These are phyloP conservation scores for Saccharum spontaneum DNA, from an alignment of 176 grass and related monocot genomes.

Conservation along the genomic window DNA sequence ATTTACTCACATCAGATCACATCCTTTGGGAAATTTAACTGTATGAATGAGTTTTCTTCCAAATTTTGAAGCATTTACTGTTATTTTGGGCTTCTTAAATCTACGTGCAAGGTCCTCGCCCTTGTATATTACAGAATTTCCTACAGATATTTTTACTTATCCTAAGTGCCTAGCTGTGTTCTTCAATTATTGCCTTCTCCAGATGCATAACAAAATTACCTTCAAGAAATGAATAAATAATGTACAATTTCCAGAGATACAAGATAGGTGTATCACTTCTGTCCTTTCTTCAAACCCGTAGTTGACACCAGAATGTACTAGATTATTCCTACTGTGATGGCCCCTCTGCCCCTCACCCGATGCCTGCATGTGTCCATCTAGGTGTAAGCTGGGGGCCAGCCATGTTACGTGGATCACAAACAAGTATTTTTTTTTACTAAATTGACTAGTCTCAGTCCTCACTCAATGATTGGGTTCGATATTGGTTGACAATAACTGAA, in stretches of 20 bases:
- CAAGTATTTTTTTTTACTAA: background rate
- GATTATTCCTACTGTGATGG: background rate
- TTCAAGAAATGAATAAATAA: slow-evolving; percentile 17
- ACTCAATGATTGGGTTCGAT: slow-evolving; percentile 40
- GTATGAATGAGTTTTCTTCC: background rate
- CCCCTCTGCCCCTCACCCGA: background rate
- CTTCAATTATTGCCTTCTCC: slow-evolving; percentile 23
- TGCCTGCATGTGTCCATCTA: slow-evolving; percentile 40
- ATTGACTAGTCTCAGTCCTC: background rate
- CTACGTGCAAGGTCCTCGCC: background rate
- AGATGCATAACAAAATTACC: slow-evolving; percentile 11
- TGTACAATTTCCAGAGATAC: slow-evolving; percentile 16
- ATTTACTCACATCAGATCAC: background rate
- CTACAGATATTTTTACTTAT: background rate
- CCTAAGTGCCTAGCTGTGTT: slow-evolving; percentile 1
- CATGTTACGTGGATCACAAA: slow-evolving; percentile 35
- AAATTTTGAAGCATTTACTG: too few species aligned
- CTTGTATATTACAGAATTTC: background rate
- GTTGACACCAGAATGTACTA: slow-evolving; percentile 17
- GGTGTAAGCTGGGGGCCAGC: background rate
- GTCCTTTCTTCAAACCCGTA: slow-evolving; percentile 1
- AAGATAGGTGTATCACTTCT: background rate
- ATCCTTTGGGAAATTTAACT: background rate
- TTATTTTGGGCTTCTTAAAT: background rate
- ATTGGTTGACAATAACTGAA: slow-evolving; percentile 18